These are phyloP conservation scores for Phytopythium kandeliae DNA, from an alignment of 352 stramenopile genomes.

Conservation along the genomic window DNA sequence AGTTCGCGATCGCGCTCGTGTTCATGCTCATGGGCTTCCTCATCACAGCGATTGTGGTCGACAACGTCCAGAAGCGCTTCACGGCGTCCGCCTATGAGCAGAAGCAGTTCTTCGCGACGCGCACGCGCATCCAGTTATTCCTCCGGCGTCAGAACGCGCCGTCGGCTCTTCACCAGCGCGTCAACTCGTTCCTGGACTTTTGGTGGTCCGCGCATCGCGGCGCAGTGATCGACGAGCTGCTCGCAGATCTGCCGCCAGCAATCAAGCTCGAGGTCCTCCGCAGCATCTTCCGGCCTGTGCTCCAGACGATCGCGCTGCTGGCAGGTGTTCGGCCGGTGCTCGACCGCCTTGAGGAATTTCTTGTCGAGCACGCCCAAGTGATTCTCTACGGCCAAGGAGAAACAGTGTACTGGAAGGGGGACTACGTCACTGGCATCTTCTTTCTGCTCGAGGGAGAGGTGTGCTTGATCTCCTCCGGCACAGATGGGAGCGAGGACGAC, in stretches of 20 bases:
- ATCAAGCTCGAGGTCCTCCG: constrained; percentile 40
- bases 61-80: constrained; percentile 50
- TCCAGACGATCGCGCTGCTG: constrained; percentile 38
- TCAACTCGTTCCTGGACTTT: constrained; percentile 61
- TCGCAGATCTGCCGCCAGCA: constrained; percentile 38
- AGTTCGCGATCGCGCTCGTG: constrained; percentile 28
- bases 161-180: constrained; percentile 35
- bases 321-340: constrained; percentile 23
- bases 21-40: constrained; percentile 46
- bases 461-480: constrained; percentile 22
- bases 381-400: constrained; percentile 56
- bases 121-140: constrained; percentile 49
- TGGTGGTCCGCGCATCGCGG: constrained; percentile 62
- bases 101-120: constrained; percentile 48
- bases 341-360: constrained; percentile 28
- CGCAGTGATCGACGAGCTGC: constrained; percentile 34
- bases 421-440: constrained; percentile 53
- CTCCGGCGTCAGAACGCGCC: constrained; percentile 42
- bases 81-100: constrained; percentile 50
- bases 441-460: constrained; percentile 55
- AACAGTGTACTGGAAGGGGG: constrained; percentile 43
- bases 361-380: constrained; percentile 45
- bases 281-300: constrained; percentile 36
- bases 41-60: constrained; percentile 36
- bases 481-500: not conserved